Evolutionary conservation across 1,284 basidiomycete genomes (phyloP), one percentile per base, ranked within the genome.

Genomic region (Ceratobasidium sp.): DNA sequence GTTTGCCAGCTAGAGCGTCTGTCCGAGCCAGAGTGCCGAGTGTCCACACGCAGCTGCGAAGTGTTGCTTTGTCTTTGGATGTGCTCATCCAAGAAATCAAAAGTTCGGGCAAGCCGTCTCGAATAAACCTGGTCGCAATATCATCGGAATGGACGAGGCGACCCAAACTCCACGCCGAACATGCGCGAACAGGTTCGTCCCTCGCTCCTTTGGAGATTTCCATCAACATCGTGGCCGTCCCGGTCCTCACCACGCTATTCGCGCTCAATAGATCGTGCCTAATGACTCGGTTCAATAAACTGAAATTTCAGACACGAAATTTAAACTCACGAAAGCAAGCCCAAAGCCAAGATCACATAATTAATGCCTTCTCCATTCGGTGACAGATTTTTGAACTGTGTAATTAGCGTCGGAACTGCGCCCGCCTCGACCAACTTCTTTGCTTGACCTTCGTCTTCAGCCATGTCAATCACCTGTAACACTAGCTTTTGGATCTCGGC

Each of bases 201-300:
- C 71, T 59, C 46, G 71, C 71, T 3, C 59, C 57, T 46, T 74
- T 74, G 28, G 71, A 66, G 40, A 80, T 77, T 52, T 80, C 79
- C 65, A 79, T 57, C 20, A 80, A 56, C 38, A 56, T 78, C 23
- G 56, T 44, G 0, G 77, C 64, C 10, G 79, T 78, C 17, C 70
- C 75, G 13, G 73, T 78, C 13, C 79, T 78, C 62, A 80, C 75
- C 23, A 80, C 77, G 23, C 71, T 78, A 40, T 80, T 80, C 40
- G 79, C 78, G 54, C 67, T 80, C 56, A 80, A 66, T n/a, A 78
- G 61, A 23, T 80, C 79, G 42, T 78, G 78, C 20, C 79, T 80
- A 67, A 1, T 23, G 4, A 6, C 38, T 3, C 5, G 3, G 13
- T 38, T 46, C 28, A 65, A 33, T 59, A 15, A 3, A 28, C 40